Evolutionary conservation across 2,329 filamentous ascomycete genomes (phyloP).

Genomic region (Hymenotorrendiella dingleyae): DNA sequence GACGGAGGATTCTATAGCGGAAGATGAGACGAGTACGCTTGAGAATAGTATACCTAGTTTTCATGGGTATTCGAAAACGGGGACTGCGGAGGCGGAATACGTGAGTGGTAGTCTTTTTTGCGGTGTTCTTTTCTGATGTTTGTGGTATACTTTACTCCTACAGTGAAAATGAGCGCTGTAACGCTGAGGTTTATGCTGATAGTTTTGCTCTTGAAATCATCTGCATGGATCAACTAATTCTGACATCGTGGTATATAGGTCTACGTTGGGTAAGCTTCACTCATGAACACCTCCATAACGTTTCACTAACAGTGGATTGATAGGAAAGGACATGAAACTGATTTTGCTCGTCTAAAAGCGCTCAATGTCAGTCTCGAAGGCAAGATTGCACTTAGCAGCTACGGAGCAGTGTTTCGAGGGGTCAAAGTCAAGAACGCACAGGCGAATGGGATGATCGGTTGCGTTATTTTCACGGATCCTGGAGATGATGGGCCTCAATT

Average conservation of each 20-base stretch:
- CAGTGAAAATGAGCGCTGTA: too few species aligned
- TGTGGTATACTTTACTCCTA: too few species aligned
- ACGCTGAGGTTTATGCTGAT: too few species aligned
- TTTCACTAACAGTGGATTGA: too few species aligned
- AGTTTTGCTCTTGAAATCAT: too few species aligned
- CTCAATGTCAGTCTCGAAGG: slow-evolving; percentile 68
- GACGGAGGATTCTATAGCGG: slow-evolving; percentile 71
- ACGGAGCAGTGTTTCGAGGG: slow-evolving; percentile 77
- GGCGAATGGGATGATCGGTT: slow-evolving; percentile 79
- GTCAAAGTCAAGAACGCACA: slow-evolving; percentile 86
- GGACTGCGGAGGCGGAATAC: slow-evolving; percentile 53
- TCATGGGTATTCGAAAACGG: slow-evolving; percentile 84
- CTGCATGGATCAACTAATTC: too few species aligned
- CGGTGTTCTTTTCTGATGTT: not conserved
- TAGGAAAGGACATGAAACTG: not conserved
- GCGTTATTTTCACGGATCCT: slow-evolving; percentile 77
- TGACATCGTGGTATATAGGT: too few species aligned
- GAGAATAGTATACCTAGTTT: slow-evolving; percentile 76
- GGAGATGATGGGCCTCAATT: slow-evolving; percentile 64
- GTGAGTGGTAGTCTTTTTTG: not conserved
- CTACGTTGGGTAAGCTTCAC: slow-evolving; percentile 13
- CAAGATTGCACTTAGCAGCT: slow-evolving; percentile 79
- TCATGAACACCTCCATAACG: too few species aligned
- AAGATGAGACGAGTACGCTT: slow-evolving; percentile 70
- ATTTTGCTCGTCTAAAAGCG: slow-evolving; percentile 27